Conservation (phyloP, 208 protist species). For the Trichomonas tenax region DNA sequence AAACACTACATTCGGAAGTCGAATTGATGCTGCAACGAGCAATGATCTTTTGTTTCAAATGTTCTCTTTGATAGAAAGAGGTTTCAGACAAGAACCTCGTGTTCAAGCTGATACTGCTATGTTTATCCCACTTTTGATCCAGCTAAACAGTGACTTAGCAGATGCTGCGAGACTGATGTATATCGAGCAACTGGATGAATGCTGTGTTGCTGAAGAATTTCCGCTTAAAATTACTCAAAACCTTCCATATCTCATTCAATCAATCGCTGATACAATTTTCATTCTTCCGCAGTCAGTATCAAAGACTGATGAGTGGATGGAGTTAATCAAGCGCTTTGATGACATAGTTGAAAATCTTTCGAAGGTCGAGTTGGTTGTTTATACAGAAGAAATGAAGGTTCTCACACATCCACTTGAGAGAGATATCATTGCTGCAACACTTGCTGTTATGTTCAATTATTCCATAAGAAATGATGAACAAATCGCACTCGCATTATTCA, state of each 20-base stretch:
- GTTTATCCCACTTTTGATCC: not conserved
- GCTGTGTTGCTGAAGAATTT: not conserved
- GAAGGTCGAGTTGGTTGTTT: not conserved
- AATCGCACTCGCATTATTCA: not conserved
- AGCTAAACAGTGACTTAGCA: not conserved
- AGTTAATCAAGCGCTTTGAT: not conserved
- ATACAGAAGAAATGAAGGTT: not conserved
- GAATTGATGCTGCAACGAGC: not conserved
- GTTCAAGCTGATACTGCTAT: not conserved
- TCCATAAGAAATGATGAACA: not conserved
- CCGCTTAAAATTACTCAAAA: not conserved
- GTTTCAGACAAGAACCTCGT: not conserved
- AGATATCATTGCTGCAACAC: not conserved
- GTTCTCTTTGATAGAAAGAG: not conserved
- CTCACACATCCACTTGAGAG: not conserved
- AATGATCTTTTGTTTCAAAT: not conserved
- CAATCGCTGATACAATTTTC: not conserved
- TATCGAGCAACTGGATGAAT: not conserved
- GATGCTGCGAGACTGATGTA: not conserved
- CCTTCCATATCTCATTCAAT: not conserved
- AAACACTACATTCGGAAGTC: not conserved
- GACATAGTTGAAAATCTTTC: not conserved
- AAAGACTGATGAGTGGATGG: not conserved
- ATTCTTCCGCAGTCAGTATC: not conserved
- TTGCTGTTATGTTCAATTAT: not conserved